phyloP scores from a whole-genome alignment of 75 land plant species.

The Azolla pinnata region DNA sequence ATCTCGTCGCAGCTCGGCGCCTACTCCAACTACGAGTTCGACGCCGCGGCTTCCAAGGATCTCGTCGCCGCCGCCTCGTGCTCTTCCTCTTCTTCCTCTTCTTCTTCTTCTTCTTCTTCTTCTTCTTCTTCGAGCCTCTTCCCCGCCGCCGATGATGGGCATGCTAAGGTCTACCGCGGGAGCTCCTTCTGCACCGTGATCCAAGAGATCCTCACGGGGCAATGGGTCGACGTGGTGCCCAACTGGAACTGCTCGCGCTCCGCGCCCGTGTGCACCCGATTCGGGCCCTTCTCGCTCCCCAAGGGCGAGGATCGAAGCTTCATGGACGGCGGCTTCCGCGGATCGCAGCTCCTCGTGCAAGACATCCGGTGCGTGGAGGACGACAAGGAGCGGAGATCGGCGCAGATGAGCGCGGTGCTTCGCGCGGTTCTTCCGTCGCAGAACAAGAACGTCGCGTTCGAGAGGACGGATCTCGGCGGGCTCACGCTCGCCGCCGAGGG shows the following conservation, averaged over 20 bases:
- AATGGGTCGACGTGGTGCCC: slow-evolving; percentile 31
- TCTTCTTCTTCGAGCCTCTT: not conserved
- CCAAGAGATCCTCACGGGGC: slow-evolving; percentile 9
- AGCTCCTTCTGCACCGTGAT: slow-evolving; percentile 32
- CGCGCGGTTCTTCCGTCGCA: slow-evolving; percentile 28
- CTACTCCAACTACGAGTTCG: slow-evolving; percentile 34
- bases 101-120: no score
- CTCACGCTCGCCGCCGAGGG: slow-evolving; percentile 52
- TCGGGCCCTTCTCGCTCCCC: slow-evolving; percentile 40
- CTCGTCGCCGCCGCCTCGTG: not conserved
- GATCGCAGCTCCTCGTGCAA: slow-evolving; percentile 30
- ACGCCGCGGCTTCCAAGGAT: slow-evolving; percentile 27
- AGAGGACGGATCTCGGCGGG: slow-evolving; percentile 31
- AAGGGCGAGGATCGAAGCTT: slow-evolving; percentile 1
- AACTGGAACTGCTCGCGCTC: slow-evolving; percentile 37
- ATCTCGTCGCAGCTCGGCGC: slow-evolving; percentile 31
- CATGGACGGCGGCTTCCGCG: slow-evolving; percentile 26
- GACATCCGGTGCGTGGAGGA: slow-evolving; percentile 30
- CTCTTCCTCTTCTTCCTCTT: no score
- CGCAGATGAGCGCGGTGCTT: slow-evolving; percentile 42
- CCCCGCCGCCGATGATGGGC: no score
- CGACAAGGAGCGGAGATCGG: not conserved
- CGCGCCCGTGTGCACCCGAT: slow-evolving; percentile 32
- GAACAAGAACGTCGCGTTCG: slow-evolving; percentile 14
- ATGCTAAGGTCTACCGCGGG: slow-evolving; percentile 33